Evolutionary conservation across 73 alveolate species (phyloP), one percentile per base, ranked within the genome.

Genomic region (Symbiodinium pilosum): DNA sequence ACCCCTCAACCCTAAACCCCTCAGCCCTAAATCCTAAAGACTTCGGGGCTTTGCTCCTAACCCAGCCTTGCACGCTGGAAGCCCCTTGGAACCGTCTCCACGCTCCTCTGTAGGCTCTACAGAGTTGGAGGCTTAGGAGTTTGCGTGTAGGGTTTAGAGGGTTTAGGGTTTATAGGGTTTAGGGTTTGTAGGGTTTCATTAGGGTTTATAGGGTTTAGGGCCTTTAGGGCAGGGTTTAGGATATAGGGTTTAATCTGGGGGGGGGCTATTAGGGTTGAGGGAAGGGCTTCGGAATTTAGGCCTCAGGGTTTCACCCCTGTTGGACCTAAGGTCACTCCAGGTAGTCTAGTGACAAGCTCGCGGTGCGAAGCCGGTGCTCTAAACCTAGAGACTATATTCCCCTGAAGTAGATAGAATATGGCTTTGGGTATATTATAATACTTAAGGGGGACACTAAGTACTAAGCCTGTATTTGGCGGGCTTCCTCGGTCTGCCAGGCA

Each of bases 21-120:
- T 47, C 6, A 47, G 14, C 59, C 59, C 59, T 47, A 47, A 47
- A 6, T 47, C 59, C 14, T 6, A 47, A n/a, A 54, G 34, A 12
- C n/a, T n/a, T n/a, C n/a, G n/a, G n/a, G n/a, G n/a, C n/a, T n/a
- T n/a, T n/a, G n/a, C n/a, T n/a, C n/a, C n/a, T n/a, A n/a, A n/a
- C n/a, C 81, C 38, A 14, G 81, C 81, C 89, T 68, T 91, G 88
- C 97, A 91, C 21, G 77, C 81, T 32, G 85, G 85, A 18, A 73
- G 85, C 6, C 85, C 85, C 43, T 73, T 73, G 85, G 85, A 73
- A 43, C 85, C 85, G 85, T 73, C 85, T 8, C 85, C 85, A 4
- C 85, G 85, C n/a, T 73, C 85, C 85, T 73, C 44, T 14, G 16
- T 36, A 69, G n/a, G 84, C 84, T 9, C n/a, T n/a, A n/a, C 32